These are phyloP conservation scores for Galeopsis tetrahit DNA, from an alignment of 257 asterid species.

Conservation along the genomic window DNA sequence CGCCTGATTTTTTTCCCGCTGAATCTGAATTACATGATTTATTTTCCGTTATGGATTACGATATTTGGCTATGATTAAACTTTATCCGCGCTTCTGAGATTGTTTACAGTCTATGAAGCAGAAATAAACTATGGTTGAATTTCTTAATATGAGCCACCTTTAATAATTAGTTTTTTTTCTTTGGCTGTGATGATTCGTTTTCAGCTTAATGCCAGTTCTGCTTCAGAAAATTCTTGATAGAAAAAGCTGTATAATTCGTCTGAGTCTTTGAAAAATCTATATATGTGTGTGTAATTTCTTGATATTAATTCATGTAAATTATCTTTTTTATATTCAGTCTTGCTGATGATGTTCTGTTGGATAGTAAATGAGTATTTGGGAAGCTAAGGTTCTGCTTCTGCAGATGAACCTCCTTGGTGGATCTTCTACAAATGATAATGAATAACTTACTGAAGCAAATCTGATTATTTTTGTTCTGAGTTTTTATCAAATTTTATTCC, in stretches of 20 bases:
- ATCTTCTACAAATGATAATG: too few relatives aligned
- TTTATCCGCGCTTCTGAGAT: constrained; percentile 88
- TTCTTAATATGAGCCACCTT: constrained; percentile 71
- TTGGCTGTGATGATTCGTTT: constrained; percentile 45
- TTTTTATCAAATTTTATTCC: too few relatives aligned
- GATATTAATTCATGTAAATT: too few relatives aligned
- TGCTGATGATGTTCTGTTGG: too few relatives aligned
- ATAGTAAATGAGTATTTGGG: too few relatives aligned
- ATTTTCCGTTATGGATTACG: not conserved
- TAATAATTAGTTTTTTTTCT: not conserved
- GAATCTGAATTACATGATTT: too few relatives aligned
- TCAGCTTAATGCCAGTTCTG: constrained; percentile 90
- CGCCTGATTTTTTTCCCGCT: not conserved
- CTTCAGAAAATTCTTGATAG: constrained; percentile 88
- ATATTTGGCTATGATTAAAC: constrained; percentile 54
- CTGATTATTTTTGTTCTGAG: too few relatives aligned
- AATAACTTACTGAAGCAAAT: too few relatives aligned
- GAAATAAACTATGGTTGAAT: constrained; percentile 60
- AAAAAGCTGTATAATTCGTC: constrained; percentile 61
- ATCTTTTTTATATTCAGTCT: too few relatives aligned
- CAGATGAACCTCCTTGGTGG: too few relatives aligned
- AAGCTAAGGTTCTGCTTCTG: too few relatives aligned
- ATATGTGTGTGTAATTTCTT: too few relatives aligned
- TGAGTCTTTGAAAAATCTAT: constrained; percentile 58
- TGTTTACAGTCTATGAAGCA: constrained; percentile 50